Base-by-base conservation (phyloP, 805 yeast species). In the Kluyveromyces aestuarii region DNA sequence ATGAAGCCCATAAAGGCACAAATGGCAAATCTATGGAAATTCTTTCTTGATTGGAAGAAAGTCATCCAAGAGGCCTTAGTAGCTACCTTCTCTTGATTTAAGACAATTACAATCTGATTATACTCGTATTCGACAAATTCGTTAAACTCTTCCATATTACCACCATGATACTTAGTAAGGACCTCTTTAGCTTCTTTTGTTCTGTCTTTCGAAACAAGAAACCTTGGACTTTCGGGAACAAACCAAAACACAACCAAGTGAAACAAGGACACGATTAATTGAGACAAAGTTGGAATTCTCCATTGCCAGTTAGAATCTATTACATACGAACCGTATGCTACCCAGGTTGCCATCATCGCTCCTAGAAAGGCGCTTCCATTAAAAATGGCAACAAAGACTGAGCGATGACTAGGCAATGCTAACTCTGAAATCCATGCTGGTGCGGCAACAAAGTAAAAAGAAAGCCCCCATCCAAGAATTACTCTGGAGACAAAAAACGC, bases 141-240 rank as follows among this genome's bases (percentile, higher is more conserved):
- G 49, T 67, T 72, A 58, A 73, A 72, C 54, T 58, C 57, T 48
- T 67, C 50, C 6, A 47, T 27, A 48, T 69, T 62, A 50, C 73
- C 73, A 49, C 69, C 73, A 58, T 75, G 74, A 54, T 59, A 59
- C 46, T 68, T 68, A 21, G 60, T 21, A 21, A 78, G 67, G 39
- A 76, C 58, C 1, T 49, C 54, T 50, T 68, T 63, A 14, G 81
- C 82, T 50, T 75, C 63, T 4, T 70, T 75, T 41, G 61, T 50
- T 49, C 69, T 63, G 17, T 73, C 76, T 52, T 68, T 69, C 21
- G 70, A 62, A 46, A 75, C 57, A 43, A 68, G 66, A 55, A 50
- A 76, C 57, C 80, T 65, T 52, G 80, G 80, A n/a, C 75, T 70
- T 57, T 76, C 80, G 18, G 81, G 81, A 73, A 67, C 79, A 64